Conservation (phyloP, 2,329 filamentous ascomycete genomes). For the Neodidymelliopsis sp. region DNA sequence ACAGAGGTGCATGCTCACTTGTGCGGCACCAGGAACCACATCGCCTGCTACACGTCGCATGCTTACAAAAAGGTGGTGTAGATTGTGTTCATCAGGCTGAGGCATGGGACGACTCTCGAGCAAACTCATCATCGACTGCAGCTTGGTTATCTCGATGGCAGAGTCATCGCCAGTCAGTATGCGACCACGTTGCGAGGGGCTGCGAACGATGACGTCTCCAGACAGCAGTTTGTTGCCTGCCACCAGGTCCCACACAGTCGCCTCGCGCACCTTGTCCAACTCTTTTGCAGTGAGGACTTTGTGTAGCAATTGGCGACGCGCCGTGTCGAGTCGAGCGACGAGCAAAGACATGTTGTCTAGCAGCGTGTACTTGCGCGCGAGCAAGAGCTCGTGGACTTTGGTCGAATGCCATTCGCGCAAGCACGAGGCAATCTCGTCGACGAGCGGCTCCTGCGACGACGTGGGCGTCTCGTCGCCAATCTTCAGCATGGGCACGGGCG, state of each 20-base stretch:
- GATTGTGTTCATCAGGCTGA: constrained; percentile 71
- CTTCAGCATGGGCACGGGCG: constrained; percentile 95
- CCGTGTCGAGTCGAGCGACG: constrained; percentile 82
- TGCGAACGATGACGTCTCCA: constrained; percentile 93
- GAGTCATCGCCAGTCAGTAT: constrained; percentile 93
- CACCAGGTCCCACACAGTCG: constrained; percentile 95
- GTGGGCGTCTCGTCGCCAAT: constrained; percentile 97
- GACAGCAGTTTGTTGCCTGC: constrained; percentile 92
- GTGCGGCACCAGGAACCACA: constrained; percentile 74
- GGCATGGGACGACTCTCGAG: constrained; percentile 80
- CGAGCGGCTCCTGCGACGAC: constrained; percentile 84
- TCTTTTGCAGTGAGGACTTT: constrained; percentile 91
- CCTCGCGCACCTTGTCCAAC: constrained; percentile 79
- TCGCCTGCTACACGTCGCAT: constrained; percentile 82
- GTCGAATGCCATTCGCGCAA: constrained; percentile 98
- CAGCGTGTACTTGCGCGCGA: constrained; percentile 80
- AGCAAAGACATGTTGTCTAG: constrained; percentile 83
- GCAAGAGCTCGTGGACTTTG: constrained; percentile 88
- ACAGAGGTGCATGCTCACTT: constrained; percentile 78
- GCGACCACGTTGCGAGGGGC: constrained; percentile 81
- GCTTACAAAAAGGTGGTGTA: constrained; percentile 85
- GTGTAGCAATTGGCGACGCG: constrained; percentile 88
- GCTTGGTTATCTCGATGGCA: constrained; percentile 84
- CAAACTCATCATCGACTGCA: constrained; percentile 96
- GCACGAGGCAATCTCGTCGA: constrained; percentile 97